Conservation (phyloP, 345 rosid species). For the Corchorus olitorius region DNA sequence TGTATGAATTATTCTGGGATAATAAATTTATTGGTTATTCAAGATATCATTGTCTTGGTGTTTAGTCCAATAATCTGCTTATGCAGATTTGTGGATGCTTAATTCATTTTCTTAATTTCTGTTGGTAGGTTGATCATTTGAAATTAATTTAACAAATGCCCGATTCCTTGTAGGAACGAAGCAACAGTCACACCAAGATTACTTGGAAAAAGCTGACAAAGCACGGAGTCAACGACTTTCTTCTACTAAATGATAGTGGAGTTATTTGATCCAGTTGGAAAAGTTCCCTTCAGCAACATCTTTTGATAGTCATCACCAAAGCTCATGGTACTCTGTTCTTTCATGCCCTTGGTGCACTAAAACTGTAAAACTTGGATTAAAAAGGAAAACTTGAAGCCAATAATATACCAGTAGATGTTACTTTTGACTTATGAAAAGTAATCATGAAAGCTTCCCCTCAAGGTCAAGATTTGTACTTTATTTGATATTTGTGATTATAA, state of each 20-base stretch:
- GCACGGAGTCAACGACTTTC: constrained; percentile 84
- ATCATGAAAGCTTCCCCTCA: not conserved
- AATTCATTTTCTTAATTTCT: not conserved
- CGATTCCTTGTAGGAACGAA: constrained; percentile 55
- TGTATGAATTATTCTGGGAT: not conserved
- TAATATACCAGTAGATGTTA: not conserved
- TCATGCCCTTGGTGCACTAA: not conserved
- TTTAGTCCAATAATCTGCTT: not conserved
- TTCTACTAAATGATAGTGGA: constrained; percentile 43
- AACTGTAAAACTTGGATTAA: not conserved
- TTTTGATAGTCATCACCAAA: constrained; percentile 16
- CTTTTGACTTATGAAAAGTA: not conserved
- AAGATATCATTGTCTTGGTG: not conserved
- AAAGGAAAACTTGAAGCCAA: not conserved
- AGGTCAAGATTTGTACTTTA: constrained; percentile 5
- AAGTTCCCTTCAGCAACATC: constrained; percentile 17
- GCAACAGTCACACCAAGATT: constrained; percentile 96
- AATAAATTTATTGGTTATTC: too few relatives aligned
- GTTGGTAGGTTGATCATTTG: not conserved
- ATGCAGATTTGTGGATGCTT: not conserved
- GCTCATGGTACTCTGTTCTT: constrained; percentile 3
- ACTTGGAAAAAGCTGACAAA: constrained; percentile 91
- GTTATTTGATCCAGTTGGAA: constrained; percentile 16
- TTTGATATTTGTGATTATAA: constrained; percentile 1
- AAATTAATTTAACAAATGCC: constrained; percentile 14